Evolutionary conservation across 2,329 filamentous ascomycete species (phyloP).

Genomic region (Trichophyton mentagrophytes): DNA sequence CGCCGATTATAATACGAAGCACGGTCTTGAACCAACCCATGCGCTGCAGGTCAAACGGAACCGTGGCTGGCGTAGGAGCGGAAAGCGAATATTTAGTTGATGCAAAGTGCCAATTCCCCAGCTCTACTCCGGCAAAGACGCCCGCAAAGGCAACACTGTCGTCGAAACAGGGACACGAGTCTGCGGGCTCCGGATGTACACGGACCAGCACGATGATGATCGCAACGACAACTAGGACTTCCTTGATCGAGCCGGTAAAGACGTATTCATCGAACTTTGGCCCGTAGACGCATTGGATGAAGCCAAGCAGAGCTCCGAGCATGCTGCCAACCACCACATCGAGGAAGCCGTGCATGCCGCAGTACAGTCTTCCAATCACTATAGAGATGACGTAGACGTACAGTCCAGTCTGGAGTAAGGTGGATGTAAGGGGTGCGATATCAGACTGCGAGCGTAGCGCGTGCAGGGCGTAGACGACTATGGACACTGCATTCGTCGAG

Average conservation of each 20-base stretch:
- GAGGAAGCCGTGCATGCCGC: constrained; percentile 95
- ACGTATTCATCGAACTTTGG: constrained; percentile 58
- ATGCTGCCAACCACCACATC: constrained; percentile 73
- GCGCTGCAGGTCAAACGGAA: constrained; percentile 52
- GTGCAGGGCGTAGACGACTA: constrained; percentile 71
- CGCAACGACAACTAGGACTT: constrained; percentile 51
- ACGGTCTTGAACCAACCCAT: constrained; percentile 54
- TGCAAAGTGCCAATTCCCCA: constrained; percentile 72
- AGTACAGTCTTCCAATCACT: constrained; percentile 82
- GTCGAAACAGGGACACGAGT: constrained; percentile 94
- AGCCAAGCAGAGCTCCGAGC: constrained; percentile 55
- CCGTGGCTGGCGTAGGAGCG: constrained; percentile 44
- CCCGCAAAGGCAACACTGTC: constrained; percentile 89
- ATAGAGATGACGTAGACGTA: constrained; percentile 86
- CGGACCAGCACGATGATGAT: constrained; percentile 64
- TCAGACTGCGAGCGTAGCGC: constrained; percentile 53
- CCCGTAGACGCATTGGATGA: constrained; percentile 44
- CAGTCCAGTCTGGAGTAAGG: constrained; percentile 53
- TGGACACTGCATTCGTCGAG: constrained; percentile 90
- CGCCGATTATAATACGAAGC: constrained; percentile 61
- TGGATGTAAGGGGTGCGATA: constrained; percentile 45
- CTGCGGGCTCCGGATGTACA: constrained; percentile 87
- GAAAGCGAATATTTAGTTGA: constrained; percentile 43
- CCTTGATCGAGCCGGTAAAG: constrained; percentile 49
- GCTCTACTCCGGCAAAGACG: constrained; percentile 71